Evolutionary conservation across 176 grass and related monocot genomes (phyloP), one percentile per base, ranked within the genome.

Genomic region (Carex scoparia): DNA sequence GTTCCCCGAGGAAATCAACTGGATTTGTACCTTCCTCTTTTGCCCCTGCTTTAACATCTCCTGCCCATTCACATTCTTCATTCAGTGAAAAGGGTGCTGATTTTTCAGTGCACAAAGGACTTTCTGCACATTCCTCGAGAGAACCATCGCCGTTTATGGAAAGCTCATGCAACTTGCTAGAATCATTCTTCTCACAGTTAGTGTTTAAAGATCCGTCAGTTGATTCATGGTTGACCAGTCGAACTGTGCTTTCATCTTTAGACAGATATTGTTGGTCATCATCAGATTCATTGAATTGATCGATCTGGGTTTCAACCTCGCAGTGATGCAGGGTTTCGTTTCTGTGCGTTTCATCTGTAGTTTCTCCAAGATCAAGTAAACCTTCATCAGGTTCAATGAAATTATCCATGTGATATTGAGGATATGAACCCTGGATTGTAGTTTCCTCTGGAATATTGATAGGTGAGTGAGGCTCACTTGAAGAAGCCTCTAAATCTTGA

Each of bases 1-100:
- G 68, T 88, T 91, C 91, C 88, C 89, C 91, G 68, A 97, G 86
- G 54, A 90, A 87, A 90, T 92, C 86, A 84, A 31, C 46, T 76
- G 10, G 59, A 89, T 83, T 42, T 40, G 42, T 30, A 86, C 30
- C 80, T 67, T 90, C 59, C 46, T 87, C 71, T 60, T 86, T 66
- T 87, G 16, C 67, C 80, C 79, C 68, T 57, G 48, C 84, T 80
- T 84, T n/a, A 70, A 48, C 16, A 46, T 66, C 37, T 32, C 35
- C 61, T 65, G 7, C 61, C 32, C 15, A 11, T 54, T 83, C 61
- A 66, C n/a, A 46, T 51, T 67, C 63, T 67, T 55, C 61, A 13
- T 68, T 83, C 9, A 19, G 61, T 64, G 80, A 53, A 44, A 63
- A 67, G n/a, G 27, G 62, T 65, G 44, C 63, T 28, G 48, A 83